phyloP scores from a whole-genome alignment of 768 basidiomycete genomes.

The Sporobolomyces roseus region DNA sequence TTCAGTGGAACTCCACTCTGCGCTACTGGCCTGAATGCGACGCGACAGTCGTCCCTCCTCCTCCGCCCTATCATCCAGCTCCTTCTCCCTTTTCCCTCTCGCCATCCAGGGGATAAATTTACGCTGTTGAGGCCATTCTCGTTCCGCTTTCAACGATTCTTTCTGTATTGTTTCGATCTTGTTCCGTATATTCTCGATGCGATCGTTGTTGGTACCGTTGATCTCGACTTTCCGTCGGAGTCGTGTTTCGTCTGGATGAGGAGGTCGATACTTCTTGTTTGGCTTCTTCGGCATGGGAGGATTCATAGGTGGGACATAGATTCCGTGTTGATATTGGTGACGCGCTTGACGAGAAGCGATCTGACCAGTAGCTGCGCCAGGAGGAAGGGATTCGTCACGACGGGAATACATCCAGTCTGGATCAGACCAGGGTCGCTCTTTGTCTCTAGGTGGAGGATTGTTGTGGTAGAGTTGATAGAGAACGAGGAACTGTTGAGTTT shows the following conservation, averaged over 20 bases:
- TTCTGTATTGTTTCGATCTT: neutral
- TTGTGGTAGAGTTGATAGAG: conserved; percentile 1
- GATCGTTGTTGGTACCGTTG: too few species aligned
- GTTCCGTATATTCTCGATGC: neutral
- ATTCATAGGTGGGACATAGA: neutral
- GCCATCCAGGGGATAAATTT: too few species aligned
- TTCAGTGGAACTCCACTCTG: too few species aligned
- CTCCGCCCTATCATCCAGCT: too few species aligned
- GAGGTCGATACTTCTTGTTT: conserved; percentile 2
- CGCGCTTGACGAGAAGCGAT: neutral
- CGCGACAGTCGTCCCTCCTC: neutral
- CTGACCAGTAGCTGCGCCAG: neutral
- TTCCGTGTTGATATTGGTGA: neutral
- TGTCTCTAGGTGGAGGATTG: neutral
- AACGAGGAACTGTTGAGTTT: neutral
- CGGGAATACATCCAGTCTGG: conserved; percentile 16
- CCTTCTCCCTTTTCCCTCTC: too few species aligned
- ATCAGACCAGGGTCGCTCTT: neutral
- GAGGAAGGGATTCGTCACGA: neutral
- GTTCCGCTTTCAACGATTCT: neutral
- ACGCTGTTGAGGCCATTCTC: too few species aligned
- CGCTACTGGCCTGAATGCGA: too few species aligned
- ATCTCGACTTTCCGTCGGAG: too few species aligned
- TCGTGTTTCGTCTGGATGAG: too few species aligned
- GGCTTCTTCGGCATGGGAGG: neutral